A percentile compares a stretch with the other conserved stretches of the same genome.
These are phyloP conservation scores for Candida sanyaensis DNA, from an alignment of 1,139 yeast species.

Conservation along the genomic window DNA sequence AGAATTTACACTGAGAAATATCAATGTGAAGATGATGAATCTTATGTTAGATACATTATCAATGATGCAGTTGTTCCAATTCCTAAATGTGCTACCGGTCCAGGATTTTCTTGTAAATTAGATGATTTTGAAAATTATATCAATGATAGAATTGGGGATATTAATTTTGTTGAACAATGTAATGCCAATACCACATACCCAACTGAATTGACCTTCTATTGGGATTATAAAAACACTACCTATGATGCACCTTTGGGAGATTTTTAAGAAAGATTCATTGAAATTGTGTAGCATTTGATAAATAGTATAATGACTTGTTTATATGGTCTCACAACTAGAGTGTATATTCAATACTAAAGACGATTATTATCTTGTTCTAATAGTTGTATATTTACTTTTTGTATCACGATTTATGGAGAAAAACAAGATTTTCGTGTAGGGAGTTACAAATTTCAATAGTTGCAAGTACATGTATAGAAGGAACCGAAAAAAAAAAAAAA, in stretches of 20 bases:
- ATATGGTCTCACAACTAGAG: no score
- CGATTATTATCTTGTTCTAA: no score
- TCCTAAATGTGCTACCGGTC: constrained; percentile 51
- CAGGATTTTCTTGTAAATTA: constrained; percentile 58
- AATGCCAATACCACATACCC: constrained; percentile 30
- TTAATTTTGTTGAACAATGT: constrained; percentile 34
- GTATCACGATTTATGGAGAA: no score
- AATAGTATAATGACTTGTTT: no score
- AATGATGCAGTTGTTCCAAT: constrained; percentile 63
- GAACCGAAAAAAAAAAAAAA: no score
- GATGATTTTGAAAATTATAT: constrained; percentile 36
- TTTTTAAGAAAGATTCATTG: constrained; percentile 3
- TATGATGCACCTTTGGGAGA: constrained; percentile 26
- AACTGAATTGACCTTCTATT: constrained; percentile 36
- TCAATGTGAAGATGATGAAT: constrained; percentile 35
- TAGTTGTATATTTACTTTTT: no score
- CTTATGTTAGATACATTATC: constrained; percentile 49
- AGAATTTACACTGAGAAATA: constrained; percentile 51
- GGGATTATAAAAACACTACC: constrained; percentile 30
- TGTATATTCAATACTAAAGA: no score
- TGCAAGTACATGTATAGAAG: no score
- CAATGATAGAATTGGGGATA: constrained; percentile 26
- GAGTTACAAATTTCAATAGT: no score
- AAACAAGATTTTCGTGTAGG: no score
- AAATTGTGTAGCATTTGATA: background rate